Conservation (phyloP, 192 early-diverging fungal genomes). For the Backusella luteola region DNA sequence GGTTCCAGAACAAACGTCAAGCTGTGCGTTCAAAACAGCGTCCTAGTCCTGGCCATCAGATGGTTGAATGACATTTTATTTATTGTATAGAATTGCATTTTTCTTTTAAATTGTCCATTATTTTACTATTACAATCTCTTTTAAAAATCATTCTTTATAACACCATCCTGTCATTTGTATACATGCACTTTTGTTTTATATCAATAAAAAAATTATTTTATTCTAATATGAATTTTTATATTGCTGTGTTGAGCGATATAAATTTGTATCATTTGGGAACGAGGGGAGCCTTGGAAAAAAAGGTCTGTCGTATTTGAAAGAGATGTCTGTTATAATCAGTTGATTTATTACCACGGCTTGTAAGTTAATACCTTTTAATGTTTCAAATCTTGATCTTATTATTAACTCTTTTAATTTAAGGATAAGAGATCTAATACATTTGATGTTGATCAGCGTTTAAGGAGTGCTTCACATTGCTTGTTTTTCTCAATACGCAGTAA, state of each 20-base stretch:
- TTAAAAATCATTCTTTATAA: no score
- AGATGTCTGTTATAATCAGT: background rate
- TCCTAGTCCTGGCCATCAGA: background rate
- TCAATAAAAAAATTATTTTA: background rate
- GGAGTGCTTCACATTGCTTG: background rate
- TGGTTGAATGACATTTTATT: background rate
- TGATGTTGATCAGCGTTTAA: background rate
- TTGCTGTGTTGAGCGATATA: background rate
- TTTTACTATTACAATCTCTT: background rate
- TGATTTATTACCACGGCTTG: background rate
- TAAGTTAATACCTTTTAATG: background rate
- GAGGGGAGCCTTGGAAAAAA: background rate
- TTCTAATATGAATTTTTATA: background rate
- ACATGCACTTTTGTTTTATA: background rate
- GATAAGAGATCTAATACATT: background rate
- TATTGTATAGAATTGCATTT: no score
- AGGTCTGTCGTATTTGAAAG: background rate
- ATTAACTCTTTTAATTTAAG: background rate
- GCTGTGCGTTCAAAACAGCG: slow-evolving; percentile 41
- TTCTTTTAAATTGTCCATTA: no score
- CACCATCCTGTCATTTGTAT: no score
- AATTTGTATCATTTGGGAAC: background rate
- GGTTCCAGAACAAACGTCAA: slow-evolving; percentile 85
- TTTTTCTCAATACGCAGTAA: no score
- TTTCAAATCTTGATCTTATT: background rate